Conservation (phyloP, 2,329 filamentous ascomycete genomes). For the Pseudonectria buxi region DNA sequence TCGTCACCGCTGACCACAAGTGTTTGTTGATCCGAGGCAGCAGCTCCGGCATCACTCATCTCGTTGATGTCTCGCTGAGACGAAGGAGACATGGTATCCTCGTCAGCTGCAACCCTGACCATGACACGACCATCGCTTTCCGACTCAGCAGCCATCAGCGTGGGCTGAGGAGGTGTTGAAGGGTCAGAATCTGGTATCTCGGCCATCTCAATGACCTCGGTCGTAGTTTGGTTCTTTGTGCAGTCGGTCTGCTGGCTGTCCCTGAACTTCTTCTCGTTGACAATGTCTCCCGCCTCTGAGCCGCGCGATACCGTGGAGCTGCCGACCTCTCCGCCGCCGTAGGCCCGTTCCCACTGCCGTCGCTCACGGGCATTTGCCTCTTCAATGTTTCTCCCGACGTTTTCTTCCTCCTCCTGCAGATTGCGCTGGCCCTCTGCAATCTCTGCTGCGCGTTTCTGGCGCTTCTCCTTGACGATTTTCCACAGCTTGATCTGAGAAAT, state of each 20-base stretch:
- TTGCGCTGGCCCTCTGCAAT: slow-evolving; percentile 45
- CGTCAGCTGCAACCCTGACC: slow-evolving; percentile 46
- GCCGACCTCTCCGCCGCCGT: slow-evolving; percentile 51
- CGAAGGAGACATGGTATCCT: slow-evolving; percentile 27
- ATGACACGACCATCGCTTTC: slow-evolving; percentile 41
- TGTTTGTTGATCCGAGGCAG: slow-evolving; percentile 5
- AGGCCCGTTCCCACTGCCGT: slow-evolving; percentile 68
- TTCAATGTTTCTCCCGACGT: slow-evolving; percentile 61
- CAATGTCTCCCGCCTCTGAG: slow-evolving; percentile 45
- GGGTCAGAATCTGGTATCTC: slow-evolving; percentile 35
- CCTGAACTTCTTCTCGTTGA: slow-evolving; percentile 38
- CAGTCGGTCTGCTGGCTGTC: slow-evolving; percentile 28
- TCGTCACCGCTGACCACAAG: slow-evolving; percentile 11
- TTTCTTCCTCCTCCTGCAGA: slow-evolving; percentile 60
- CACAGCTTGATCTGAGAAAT: slow-evolving; percentile 82
- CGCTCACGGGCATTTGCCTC: slow-evolving; percentile 55
- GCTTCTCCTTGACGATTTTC: slow-evolving; percentile 65
- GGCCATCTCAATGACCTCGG: slow-evolving; percentile 49
- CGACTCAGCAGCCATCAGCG: slow-evolving; percentile 36
- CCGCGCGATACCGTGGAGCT: slow-evolving; percentile 35
- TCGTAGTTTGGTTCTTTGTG: slow-evolving; percentile 29
- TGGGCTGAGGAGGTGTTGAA: slow-evolving; percentile 20
- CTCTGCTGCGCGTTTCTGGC: slow-evolving; percentile 45
- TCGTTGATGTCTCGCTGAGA: slow-evolving; percentile 18
- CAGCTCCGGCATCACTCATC: slow-evolving; percentile 22